A percentile compares a stretch with the other conserved stretches of the same genome.
phyloP scores from a whole-genome alignment of 2,329 filamentous ascomycete genomes.

The Ophiocordyceps robertsii region DNA sequence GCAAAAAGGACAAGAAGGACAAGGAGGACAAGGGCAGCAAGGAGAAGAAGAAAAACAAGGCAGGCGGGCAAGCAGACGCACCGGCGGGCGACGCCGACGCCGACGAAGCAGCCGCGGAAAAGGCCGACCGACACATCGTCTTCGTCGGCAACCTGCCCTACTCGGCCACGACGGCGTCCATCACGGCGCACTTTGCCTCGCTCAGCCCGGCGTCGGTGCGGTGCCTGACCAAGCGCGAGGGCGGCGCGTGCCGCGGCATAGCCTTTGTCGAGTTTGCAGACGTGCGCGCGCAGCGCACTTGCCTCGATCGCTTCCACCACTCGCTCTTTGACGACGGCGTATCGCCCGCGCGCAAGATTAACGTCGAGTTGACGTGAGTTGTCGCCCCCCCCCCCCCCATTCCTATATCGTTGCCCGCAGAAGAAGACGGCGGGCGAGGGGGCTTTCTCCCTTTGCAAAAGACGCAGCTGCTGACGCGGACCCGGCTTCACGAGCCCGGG shows the following conservation, averaged over 20 bases:
- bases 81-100: conserved; percentile 3
- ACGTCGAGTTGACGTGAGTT: conserved; percentile 77
- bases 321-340: conserved; percentile 51
- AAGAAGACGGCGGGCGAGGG: no score
- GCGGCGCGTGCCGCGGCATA: conserved; percentile 55
- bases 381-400: neutral
- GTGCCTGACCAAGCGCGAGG: conserved; percentile 53
- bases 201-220: conserved; percentile 41
- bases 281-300: conserved; percentile 85
- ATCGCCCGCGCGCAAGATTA: conserved; percentile 58
- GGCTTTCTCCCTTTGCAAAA: neutral
- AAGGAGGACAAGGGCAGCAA: conserved; percentile 10
- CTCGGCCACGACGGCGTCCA: conserved; percentile 56
- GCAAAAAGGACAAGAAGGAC: conserved; percentile 10
- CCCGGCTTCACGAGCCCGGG: neutral
- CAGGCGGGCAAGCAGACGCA: neutral
- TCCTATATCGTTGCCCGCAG: neutral
- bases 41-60: conserved; percentile 8
- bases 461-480: neutral
- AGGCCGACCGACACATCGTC: conserved; percentile 16
- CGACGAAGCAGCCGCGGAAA: conserved; percentile 3
- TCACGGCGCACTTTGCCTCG: conserved; percentile 65
- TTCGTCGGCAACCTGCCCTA: conserved; percentile 70
- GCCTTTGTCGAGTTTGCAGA: conserved; percentile 83
- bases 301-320: conserved; percentile 83